These are phyloP conservation scores for Solanum aculeatissimum DNA, from an alignment of 305 asterid species.

Conservation along the genomic window DNA sequence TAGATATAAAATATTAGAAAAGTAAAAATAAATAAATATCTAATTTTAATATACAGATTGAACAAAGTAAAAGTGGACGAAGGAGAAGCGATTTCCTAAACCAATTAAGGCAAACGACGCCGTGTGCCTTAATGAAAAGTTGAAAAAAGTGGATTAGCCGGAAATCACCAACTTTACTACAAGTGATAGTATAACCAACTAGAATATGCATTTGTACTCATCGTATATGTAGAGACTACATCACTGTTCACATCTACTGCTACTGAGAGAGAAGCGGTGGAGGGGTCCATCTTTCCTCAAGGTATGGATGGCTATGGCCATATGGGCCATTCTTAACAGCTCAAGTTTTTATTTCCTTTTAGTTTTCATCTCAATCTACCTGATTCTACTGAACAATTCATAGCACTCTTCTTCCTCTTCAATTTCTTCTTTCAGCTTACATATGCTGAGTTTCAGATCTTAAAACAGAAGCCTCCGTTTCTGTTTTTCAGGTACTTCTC, in stretches of 20 bases:
- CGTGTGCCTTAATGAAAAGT: too few relatives aligned
- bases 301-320: conserved; percentile 22
- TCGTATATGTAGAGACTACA: not conserved
- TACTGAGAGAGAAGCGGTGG: not conserved
- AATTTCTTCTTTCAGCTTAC: conserved; percentile 11
- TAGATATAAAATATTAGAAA: too few relatives aligned
- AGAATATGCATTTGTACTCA: not conserved
- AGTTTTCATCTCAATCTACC: conserved; percentile 40
- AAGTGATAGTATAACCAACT: conserved; percentile 27
- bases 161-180: not conserved
- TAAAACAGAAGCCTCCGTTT: conserved; percentile 7
- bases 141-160: not conserved
- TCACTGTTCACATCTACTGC: not conserved
- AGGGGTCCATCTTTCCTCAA: conserved; percentile 15
- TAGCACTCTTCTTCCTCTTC: conserved; percentile 9
- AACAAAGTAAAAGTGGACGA: not conserved
- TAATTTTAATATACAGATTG: too few relatives aligned
- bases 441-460: conserved; percentile 26
- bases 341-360: conserved; percentile 5
- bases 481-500: conserved; percentile 33
- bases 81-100: not conserved
- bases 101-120: not conserved
- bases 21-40: too few relatives aligned
- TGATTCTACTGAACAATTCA: not conserved
- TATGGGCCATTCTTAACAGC: conserved; percentile 20